phyloP scores from a whole-genome alignment of 768 basidiomycete genomes.

The Jaapia argillacea region DNA sequence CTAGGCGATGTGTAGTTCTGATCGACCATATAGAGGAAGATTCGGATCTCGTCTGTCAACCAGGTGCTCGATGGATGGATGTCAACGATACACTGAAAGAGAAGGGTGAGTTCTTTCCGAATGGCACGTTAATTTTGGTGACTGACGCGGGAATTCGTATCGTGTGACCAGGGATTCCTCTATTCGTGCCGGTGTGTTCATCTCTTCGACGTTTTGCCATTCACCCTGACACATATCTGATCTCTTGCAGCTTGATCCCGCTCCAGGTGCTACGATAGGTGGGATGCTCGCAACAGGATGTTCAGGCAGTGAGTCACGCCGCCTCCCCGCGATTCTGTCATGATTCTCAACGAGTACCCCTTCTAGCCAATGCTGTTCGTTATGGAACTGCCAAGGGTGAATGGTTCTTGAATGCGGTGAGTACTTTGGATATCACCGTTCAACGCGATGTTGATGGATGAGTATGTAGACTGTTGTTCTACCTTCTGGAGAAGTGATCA shows the following conservation, averaged over 20 bases:
- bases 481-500: conserved; percentile 83
- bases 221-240: no score
- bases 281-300: conserved; percentile 86
- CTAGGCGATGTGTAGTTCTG: not conserved
- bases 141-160: not conserved
- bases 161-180: conserved; percentile 41
- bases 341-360: not conserved
- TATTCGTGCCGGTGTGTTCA: conserved; percentile 70
- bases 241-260: conserved; percentile 53
- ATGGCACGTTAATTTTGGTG: conserved; percentile 1
- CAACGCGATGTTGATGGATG: no score
- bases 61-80: conserved; percentile 62
- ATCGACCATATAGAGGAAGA: conserved; percentile 52
- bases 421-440: conserved; percentile 10
- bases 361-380: conserved; percentile 63
- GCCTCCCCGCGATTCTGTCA: not conserved
- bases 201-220: not conserved
- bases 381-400: conserved; percentile 87
- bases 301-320: conserved; percentile 58
- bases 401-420: conserved; percentile 81
- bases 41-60: conserved; percentile 65
- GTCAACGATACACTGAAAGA: conserved; percentile 59
- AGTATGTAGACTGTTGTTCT: conserved; percentile 79
- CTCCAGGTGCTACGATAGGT: conserved; percentile 72
- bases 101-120: no score